Percentiles rank a stretch among this genome's conserved stretches.
Evolutionary conservation across 176 grass and related monocot genomes (phyloP).

Genomic region (bread wheat (Triticum aestivum)): IWGSC_CS_RefSeq_v2.1 NC_057796.1:87900529-87901028

Average conservation of each 20-base stretch:
- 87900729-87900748: no score
- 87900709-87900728: no score
- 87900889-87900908: slow-evolving; percentile 33
- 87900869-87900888: slow-evolving; percentile 51
- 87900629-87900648: no score
- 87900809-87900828: slow-evolving; percentile 44
- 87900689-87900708: no score
- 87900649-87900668: no score
- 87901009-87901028: slow-evolving; percentile 56
- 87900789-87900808: slow-evolving; percentile 37
- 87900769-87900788: not conserved
- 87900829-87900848: slow-evolving; percentile 26
- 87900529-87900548: no score
- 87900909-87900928: slow-evolving; percentile 34
- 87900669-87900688: no score
- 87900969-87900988: not conserved
- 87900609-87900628: no score
- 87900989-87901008: slow-evolving; percentile 47
- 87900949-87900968: not conserved
- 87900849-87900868: slow-evolving; percentile 56
- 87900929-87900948: not conserved
- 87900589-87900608: no score
- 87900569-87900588: no score
- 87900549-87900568: no score
- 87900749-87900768: not conserved